Conservation (phyloP, 768 basidiomycete genomes). For the Asterophora lycoperdoides region DNA sequence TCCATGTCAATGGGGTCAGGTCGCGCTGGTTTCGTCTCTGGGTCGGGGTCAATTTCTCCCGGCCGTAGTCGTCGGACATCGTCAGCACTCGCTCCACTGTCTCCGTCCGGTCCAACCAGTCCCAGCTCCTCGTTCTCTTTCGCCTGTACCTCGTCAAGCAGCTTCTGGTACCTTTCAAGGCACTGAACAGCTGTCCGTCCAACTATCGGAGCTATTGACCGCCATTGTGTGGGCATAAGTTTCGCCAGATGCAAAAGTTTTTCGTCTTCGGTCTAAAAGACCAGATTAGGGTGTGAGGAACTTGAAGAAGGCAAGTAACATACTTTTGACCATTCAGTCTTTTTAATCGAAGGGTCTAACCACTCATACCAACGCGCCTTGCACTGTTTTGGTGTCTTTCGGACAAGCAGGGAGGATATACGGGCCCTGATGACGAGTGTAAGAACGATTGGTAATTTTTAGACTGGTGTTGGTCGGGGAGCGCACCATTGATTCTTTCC, state of each 20-base stretch:
- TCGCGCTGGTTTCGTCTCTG: slow-evolving; percentile 95
- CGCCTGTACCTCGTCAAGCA: slow-evolving; percentile 94
- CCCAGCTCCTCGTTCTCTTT: slow-evolving; percentile 96
- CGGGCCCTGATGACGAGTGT: slow-evolving; percentile 65
- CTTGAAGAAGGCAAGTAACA: slow-evolving; percentile 14
- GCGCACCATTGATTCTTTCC: slow-evolving; percentile 91
- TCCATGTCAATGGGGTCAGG: slow-evolving; percentile 99
- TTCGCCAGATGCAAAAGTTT: slow-evolving; percentile 97
- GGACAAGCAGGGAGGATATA: slow-evolving; percentile 93
- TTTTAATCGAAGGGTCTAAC: slow-evolving; percentile 99
- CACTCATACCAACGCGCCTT: slow-evolving; percentile 99
- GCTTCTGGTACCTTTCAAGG: slow-evolving; percentile 95
- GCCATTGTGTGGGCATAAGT: slow-evolving; percentile 99
- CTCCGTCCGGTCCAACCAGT: slow-evolving; percentile 75
- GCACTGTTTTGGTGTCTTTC: slow-evolving; percentile 99
- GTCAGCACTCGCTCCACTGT: slow-evolving; percentile 85
- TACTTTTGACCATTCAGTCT: slow-evolving; percentile 99
- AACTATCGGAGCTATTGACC: slow-evolving; percentile 97
- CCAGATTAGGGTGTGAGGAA: not conserved
- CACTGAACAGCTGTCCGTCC: slow-evolving; percentile 98
- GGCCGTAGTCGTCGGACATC: slow-evolving; percentile 86
- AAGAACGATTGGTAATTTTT: not conserved
- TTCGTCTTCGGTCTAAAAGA: slow-evolving; percentile 91
- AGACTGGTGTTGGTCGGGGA: not conserved
- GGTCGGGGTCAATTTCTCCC: slow-evolving; percentile 98